Evolutionary conservation across 1,284 basidiomycete species (phyloP).

Genomic region (Microbotryum saponariae): DNA sequence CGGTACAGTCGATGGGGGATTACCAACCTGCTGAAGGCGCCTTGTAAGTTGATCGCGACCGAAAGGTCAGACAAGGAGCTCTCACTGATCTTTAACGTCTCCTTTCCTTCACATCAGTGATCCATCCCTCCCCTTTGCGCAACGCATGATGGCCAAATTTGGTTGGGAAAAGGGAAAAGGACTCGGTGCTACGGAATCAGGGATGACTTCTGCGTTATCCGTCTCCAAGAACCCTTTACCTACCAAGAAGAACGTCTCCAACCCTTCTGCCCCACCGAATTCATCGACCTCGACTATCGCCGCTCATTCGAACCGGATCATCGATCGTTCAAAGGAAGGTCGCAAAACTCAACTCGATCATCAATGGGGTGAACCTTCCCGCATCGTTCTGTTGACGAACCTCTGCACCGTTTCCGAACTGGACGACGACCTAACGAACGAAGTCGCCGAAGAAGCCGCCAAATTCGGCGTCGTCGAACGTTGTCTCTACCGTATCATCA

Average conservation of each 20-base stretch:
- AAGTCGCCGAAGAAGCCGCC: slow-evolving; percentile 82
- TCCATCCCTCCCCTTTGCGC: slow-evolving; percentile 54
- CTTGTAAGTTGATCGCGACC: slow-evolving; percentile 8
- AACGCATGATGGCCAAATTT: slow-evolving; percentile 81
- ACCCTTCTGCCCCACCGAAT: background rate
- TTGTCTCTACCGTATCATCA: slow-evolving; percentile 32
- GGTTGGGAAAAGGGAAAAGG: slow-evolving; percentile 89
- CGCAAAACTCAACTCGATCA: too few relatives aligned
- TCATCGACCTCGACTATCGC: slow-evolving; percentile 9
- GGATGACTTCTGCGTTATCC: slow-evolving; percentile 73
- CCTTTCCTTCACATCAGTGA: background rate
- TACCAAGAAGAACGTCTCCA: slow-evolving; percentile 41
- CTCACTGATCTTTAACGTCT: background rate
- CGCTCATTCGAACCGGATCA: slow-evolving; percentile 14
- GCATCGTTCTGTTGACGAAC: slow-evolving; percentile 78
- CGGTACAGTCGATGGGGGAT: background rate
- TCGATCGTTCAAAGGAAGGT: too few relatives aligned
- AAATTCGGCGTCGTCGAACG: slow-evolving; percentile 49
- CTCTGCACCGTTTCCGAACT: slow-evolving; percentile 73
- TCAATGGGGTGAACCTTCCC: slow-evolving; percentile 63
- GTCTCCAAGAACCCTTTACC: slow-evolving; percentile 32
- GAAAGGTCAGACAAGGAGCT: background rate
- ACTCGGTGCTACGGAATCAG: slow-evolving; percentile 69
- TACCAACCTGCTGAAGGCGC: slow-evolving; percentile 1
- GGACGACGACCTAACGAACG: slow-evolving; percentile 74